Base-by-base conservation (phyloP, 2,329 filamentous ascomycete genomes). In the Penicillium psychrosexuale region DNA sequence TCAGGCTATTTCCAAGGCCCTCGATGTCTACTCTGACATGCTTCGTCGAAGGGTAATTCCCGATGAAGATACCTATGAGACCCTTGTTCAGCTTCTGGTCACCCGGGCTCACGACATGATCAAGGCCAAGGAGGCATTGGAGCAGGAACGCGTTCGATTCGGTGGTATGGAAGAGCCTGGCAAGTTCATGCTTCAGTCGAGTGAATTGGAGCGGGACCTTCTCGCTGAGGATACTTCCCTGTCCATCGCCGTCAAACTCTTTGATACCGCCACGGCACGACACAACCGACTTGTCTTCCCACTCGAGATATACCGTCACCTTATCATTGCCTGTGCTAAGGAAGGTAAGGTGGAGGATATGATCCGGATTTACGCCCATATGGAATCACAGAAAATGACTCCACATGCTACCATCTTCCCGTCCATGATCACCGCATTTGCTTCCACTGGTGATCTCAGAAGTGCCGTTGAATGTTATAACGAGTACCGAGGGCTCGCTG, bases 1-100 rank as follows among this genome's bases (percentile, higher is more conserved):
- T 51, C 89, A 95, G 75, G 85, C 94, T 49, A 90, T 96, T 13
- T 88, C 91, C 58, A 96, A 96, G 77, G 91, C 91, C 5, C 82
- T 97, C 49, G 92, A 96, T 76, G 89, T 99, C 49, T 99, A 97
- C 73, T 88, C 91, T 15, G 92, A 97, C 71, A 97, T 99, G 94
- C 85, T 96, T 64, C 86, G 88, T 61, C 88, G 92, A 61, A 88
- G 87, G 64, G 87, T 97, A 24, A 77, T 83, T 19, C 92, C 93
- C 8, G 88, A 97, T 70, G 85, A 86, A 51, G 84, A 89, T 54
- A 97, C 93, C 0, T 97, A 96, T 75, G 86, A 91, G 68, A 91
- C 91, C 33, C 80, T 99, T 17, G 89, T 99, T 52, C 85, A 88
- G 55, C 79, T 97, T 37, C 80, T 99, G 49, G 88, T 92, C 17